Conservation (phyloP, 1,284 basidiomycete genomes). For the Apiotrichum laibachii region DNA sequence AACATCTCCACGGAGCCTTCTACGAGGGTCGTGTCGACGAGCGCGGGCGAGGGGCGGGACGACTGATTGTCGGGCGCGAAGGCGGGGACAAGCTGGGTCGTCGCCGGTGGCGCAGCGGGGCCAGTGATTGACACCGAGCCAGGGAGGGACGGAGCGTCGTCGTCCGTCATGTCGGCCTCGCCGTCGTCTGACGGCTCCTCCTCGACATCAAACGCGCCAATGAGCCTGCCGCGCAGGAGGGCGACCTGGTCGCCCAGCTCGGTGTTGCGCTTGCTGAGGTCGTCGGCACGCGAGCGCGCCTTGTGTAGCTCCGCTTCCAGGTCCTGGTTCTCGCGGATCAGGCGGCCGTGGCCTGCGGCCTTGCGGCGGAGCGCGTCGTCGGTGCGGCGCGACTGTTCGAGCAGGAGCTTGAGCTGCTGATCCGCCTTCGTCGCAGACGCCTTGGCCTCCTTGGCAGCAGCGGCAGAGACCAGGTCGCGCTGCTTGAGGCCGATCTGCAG, state of each 20-base stretch:
- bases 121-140: not conserved
- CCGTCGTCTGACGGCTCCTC: constrained; percentile 8
- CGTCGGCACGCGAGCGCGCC: constrained; percentile 15
- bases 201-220: constrained; percentile 31
- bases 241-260: constrained; percentile 31
- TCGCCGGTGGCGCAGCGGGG: not conserved
- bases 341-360: constrained; percentile 25
- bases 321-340: constrained; percentile 23
- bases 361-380: constrained; percentile 39
- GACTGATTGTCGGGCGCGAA: constrained; percentile 13
- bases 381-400: constrained; percentile 40
- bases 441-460: constrained; percentile 14
- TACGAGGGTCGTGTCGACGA: constrained; percentile 13
- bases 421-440: constrained; percentile 16
- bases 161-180: constrained; percentile 12
- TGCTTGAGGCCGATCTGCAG: constrained; percentile 41
- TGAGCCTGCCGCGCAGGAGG: constrained; percentile 29
- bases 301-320: constrained; percentile 20
- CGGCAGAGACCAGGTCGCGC: constrained; percentile 27
- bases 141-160: constrained; percentile 8
- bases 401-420: constrained; percentile 30
- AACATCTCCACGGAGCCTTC: constrained; percentile 18
- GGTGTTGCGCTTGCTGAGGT: constrained; percentile 33
- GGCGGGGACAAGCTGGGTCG: constrained; percentile 4
- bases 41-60: not conserved